Percentiles rank a stretch among this genome's conserved stretches.
These are phyloP conservation scores for Lophiostoma macrostomum DNA, from an alignment of 495 filamentous ascomycete genomes.

Conservation along the genomic window DNA sequence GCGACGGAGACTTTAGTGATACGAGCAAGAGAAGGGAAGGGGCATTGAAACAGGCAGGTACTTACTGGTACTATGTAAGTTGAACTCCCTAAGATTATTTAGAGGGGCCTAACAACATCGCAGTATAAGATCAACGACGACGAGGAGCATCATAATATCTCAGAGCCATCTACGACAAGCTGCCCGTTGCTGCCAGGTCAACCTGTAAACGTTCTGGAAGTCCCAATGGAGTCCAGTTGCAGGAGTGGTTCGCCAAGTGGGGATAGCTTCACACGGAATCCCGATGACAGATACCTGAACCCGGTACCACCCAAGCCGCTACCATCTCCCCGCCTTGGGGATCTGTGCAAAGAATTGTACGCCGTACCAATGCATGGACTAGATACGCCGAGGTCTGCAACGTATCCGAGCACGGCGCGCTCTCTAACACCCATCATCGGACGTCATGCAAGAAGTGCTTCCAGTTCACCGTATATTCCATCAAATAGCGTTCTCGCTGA, in stretches of 20 bases:
- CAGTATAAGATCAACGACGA: slow-evolving; percentile 79
- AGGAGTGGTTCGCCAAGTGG: slow-evolving; percentile 47
- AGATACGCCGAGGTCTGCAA: slow-evolving; percentile 12
- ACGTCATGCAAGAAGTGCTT: slow-evolving; percentile 16
- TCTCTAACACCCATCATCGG: slow-evolving; percentile 10
- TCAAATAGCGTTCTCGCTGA: slow-evolving; percentile 12
- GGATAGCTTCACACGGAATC: slow-evolving; percentile 70
- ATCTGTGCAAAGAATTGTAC: slow-evolving; percentile 15
- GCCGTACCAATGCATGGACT: slow-evolving; percentile 7
- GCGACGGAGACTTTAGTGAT: slow-evolving; percentile 63
- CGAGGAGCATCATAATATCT: slow-evolving; percentile 67
- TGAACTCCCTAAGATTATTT: not conserved
- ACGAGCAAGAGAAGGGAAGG: slow-evolving; percentile 61
- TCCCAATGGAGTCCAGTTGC: slow-evolving; percentile 59
- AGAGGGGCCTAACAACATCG: slow-evolving; percentile 23
- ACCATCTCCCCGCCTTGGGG: slow-evolving; percentile 33
- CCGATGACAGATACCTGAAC: slow-evolving; percentile 68
- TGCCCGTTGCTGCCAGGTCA: slow-evolving; percentile 88
- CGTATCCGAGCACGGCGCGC: slow-evolving; percentile 1
- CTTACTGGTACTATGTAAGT: slow-evolving; percentile 91
- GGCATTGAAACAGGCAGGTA: slow-evolving; percentile 86
- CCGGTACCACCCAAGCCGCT: slow-evolving; percentile 59
- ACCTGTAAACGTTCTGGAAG: slow-evolving; percentile 73
- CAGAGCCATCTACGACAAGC: slow-evolving; percentile 66
- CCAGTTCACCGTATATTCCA: slow-evolving; percentile 6